phyloP scores from a whole-genome alignment of 164 flowering plant species.

The Vitis labrusca region DNA sequence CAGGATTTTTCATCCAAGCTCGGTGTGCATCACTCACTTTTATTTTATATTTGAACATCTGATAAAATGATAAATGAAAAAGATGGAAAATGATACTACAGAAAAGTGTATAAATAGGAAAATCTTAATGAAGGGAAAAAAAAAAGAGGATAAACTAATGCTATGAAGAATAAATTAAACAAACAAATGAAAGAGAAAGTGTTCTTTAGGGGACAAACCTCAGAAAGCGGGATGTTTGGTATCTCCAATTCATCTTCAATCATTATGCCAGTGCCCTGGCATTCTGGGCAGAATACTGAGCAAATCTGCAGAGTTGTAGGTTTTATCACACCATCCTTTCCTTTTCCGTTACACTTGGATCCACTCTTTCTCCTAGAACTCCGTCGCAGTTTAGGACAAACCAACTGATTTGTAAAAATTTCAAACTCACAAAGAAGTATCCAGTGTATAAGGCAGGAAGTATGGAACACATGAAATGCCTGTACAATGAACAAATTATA shows the following conservation, averaged over 20 bases:
- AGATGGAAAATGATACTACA: background rate
- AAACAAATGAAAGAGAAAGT: background rate
- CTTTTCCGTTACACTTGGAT: constrained; percentile 29
- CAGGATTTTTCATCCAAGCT: constrained; percentile 86
- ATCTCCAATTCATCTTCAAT: constrained; percentile 59
- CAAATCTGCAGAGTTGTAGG: constrained; percentile 20
- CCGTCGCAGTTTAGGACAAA: constrained; percentile 23
- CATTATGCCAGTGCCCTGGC: constrained; percentile 79
- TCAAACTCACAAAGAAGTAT: constrained; percentile 77
- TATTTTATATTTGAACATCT: constrained; percentile 77
- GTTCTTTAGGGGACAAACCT: constrained; percentile 47
- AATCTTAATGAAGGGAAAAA: background rate
- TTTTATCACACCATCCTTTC: constrained; percentile 18
- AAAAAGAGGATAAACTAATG: background rate
- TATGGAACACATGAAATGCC: constrained; percentile 91
- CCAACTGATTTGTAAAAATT: constrained; percentile 32
- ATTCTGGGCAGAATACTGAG: constrained; percentile 86
- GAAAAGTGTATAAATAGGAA: too few relatives aligned
- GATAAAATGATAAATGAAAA: constrained; percentile 17
- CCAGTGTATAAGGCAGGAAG: constrained; percentile 97
- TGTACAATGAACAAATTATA: constrained; percentile 24
- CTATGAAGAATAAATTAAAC: background rate
- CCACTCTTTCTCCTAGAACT: constrained; percentile 38
- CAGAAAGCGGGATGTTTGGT: constrained; percentile 49
- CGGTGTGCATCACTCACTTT: constrained; percentile 58